Evolutionary conservation across 2,329 filamentous ascomycete genomes (phyloP).

Genomic region (Arthrobotrys conoides): DNA sequence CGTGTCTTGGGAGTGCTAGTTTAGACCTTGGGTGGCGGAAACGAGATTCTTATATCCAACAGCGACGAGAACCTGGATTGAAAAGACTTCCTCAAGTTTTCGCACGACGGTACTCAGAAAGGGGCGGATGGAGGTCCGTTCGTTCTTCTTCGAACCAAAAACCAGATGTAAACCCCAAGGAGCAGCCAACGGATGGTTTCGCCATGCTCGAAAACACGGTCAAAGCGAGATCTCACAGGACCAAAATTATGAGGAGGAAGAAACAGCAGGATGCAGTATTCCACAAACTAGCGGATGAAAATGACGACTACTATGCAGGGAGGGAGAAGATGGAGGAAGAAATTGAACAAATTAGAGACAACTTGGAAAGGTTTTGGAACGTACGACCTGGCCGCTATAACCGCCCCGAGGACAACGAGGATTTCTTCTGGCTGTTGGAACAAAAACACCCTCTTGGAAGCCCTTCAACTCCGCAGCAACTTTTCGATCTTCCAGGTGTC

Average conservation of each 20-base stretch:
- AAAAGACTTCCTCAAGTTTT: background rate
- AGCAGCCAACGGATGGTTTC: constrained; percentile 10
- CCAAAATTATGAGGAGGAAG: constrained; percentile 4
- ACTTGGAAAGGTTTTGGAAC: constrained; percentile 17
- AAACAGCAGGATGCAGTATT: background rate
- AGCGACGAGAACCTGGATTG: background rate
- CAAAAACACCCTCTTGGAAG: constrained; percentile 26
- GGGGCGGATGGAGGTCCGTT: background rate
- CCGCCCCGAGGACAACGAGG: constrained; percentile 8
- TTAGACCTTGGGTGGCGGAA: background rate
- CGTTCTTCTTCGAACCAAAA: background rate
- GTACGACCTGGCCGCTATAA: constrained; percentile 12
- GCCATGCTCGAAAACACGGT: constrained; percentile 20
- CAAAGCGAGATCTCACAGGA: constrained; percentile 4
- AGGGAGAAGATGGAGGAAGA: constrained; percentile 11
- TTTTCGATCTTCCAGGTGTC: constrained; percentile 19
- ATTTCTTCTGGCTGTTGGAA: constrained; percentile 27
- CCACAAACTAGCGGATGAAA: constrained; percentile 4
- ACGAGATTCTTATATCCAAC: background rate
- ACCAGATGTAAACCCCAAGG: background rate
- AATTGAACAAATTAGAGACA: constrained; percentile 12
- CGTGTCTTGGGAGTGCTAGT: background rate
- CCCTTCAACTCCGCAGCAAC: constrained; percentile 1
- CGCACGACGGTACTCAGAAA: background rate
- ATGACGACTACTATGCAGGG: background rate